Percentiles rank a stretch among this genome's conserved stretches.
phyloP scores from a whole-genome alignment of 2,329 filamentous ascomycete genomes.

The Aureobasidium mangrovei region DNA sequence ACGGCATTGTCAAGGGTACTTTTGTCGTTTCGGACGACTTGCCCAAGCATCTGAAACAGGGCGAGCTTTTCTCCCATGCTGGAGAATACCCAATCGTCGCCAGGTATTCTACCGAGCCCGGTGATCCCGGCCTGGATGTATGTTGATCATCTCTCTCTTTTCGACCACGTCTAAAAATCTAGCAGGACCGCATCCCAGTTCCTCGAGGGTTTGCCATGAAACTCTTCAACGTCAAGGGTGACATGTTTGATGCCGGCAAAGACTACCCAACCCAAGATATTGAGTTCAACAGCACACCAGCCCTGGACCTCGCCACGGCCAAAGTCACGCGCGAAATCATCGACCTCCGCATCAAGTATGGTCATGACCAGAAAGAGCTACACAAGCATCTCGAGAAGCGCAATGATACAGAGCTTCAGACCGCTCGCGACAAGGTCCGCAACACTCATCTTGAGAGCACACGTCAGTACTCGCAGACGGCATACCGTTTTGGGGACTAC shows the following conservation, averaged over 20 bases:
- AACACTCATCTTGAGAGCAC: constrained; percentile 34
- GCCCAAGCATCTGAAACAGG: constrained; percentile 36
- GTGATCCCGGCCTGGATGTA: constrained; percentile 32
- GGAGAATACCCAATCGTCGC: constrained; percentile 28
- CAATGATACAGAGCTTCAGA: constrained; percentile 32
- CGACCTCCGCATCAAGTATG: constrained; percentile 32
- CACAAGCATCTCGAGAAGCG: constrained; percentile 34
- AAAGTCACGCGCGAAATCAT: constrained; percentile 39
- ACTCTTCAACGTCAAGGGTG: constrained; percentile 40
- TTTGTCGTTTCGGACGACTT: constrained; percentile 36
- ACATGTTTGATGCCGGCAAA: constrained; percentile 33
- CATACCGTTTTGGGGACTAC: constrained; percentile 41
- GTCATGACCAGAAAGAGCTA: constrained; percentile 31
- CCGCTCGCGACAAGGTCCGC: constrained; percentile 31
- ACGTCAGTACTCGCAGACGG: constrained; percentile 38
- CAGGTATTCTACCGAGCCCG: constrained; percentile 33
- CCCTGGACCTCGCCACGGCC: constrained; percentile 39
- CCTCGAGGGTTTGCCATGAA: constrained; percentile 43
- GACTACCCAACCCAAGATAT: constrained; percentile 35
- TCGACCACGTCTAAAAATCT: neutral
- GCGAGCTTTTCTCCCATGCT: constrained; percentile 29
- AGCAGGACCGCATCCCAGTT: constrained; percentile 33
- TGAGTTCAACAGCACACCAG: constrained; percentile 42
- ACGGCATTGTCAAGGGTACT: constrained; percentile 41
- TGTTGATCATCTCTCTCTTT: neutral